These are phyloP conservation scores for Clavispora fructus DNA, from an alignment of 805 yeast genomes.

Conservation along the genomic window DNA sequence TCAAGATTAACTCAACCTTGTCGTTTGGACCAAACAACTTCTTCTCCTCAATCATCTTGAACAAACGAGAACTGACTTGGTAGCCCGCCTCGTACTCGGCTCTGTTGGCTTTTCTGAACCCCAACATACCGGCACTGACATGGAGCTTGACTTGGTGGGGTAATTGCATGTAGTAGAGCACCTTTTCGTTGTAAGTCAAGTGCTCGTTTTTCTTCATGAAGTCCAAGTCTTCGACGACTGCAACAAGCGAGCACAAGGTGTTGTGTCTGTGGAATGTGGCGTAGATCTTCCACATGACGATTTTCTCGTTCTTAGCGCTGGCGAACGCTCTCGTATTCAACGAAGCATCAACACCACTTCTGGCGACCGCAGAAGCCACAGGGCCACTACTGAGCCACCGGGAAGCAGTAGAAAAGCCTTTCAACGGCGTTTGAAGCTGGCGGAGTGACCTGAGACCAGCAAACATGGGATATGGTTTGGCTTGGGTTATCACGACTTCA, in stretches of 20 bases:
- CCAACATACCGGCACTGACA: conserved; percentile 78
- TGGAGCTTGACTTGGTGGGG: conserved; percentile 70
- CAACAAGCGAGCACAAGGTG: conserved; percentile 71
- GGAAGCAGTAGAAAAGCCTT: conserved; percentile 3
- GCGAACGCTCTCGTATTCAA: conserved; percentile 2
- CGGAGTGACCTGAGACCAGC: conserved; percentile 9
- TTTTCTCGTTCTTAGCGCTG: conserved; percentile 20
- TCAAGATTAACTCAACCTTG: conserved; percentile 70
- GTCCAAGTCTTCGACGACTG: conserved; percentile 61
- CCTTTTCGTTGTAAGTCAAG: conserved; percentile 60
- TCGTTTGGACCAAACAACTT: conserved; percentile 46
- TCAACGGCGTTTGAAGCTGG: conserved; percentile 5
- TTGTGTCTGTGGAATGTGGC: conserved; percentile 78
- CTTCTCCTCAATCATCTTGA: conserved; percentile 63
- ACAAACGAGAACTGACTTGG: conserved; percentile 73
- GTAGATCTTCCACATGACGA: conserved; percentile 67
- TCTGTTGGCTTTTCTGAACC: conserved; percentile 84
- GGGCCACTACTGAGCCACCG: conserved; percentile 7
- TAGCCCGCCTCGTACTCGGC: conserved; percentile 91
- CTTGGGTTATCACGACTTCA: background rate
- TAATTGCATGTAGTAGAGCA: conserved; percentile 69
- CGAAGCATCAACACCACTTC: conserved; percentile 1
- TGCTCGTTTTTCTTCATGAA: conserved; percentile 52
- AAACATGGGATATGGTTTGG: conserved; percentile 3
- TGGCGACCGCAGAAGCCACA: conserved; percentile 3